Evolutionary conservation across 257 asterid species (phyloP).

Genomic region (Leonotis leonurus): DNA sequence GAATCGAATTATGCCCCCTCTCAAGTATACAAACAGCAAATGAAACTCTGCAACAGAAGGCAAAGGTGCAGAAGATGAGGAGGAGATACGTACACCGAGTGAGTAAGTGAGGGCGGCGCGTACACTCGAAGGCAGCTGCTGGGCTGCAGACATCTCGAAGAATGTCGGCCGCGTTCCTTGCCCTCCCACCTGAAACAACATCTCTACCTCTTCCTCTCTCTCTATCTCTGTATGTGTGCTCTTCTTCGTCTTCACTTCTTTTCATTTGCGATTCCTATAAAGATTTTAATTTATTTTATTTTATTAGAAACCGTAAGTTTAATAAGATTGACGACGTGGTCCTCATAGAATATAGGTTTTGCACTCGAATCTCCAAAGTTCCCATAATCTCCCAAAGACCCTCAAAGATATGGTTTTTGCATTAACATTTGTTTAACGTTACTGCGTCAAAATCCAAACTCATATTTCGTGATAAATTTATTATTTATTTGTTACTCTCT

Average conservation of each 20-base stretch:
- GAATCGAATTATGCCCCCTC: not conserved
- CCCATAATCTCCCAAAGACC: not conserved
- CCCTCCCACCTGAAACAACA: constrained; percentile 99
- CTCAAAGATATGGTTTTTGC: not conserved
- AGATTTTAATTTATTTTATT: no score
- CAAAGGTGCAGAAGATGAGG: not conserved
- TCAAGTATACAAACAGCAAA: not conserved
- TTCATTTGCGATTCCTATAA: constrained; percentile 13
- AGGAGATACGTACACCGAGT: constrained; percentile 54
- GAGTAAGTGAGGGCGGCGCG: constrained; percentile 95
- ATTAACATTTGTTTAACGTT: no score
- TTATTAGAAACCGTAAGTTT: no score
- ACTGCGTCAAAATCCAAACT: no score
- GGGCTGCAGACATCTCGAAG: constrained; percentile 99
- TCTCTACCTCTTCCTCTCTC: constrained; percentile 23
- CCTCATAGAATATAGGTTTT: constrained; percentile 1
- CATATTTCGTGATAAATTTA: no score
- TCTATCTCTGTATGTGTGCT: constrained; percentile 16
- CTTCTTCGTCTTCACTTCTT: constrained; percentile 15
- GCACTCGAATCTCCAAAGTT: not conserved
- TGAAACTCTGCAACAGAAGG: not conserved
- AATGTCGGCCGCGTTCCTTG: constrained; percentile 98
- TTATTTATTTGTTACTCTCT: no score
- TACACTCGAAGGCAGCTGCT: constrained; percentile 96
- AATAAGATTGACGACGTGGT: not conserved